Percentiles rank a stretch among this genome's conserved stretches.
phyloP scores from a whole-genome alignment of 129 eudicot species.

The Centaurea solstitialis region DNA sequence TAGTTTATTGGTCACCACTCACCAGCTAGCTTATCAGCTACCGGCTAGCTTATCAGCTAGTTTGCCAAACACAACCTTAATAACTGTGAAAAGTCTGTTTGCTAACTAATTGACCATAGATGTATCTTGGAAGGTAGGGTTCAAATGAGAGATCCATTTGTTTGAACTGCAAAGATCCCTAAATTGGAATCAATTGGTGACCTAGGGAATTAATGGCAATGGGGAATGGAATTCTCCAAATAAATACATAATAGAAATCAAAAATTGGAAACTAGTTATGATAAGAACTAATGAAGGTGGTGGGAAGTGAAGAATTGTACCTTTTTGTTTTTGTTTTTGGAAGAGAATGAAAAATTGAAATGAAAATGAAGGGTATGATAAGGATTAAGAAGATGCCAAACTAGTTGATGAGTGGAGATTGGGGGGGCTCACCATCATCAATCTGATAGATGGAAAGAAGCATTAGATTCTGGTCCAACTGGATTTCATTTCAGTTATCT shows the following conservation, averaged over 20 bases:
- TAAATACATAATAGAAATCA: conserved; percentile 5
- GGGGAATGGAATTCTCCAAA: conserved; percentile 4
- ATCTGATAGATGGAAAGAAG: neutral
- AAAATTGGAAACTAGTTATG: conserved; percentile 11
- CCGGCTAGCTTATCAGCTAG: no score
- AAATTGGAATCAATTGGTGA: neutral
- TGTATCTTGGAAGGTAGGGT: neutral
- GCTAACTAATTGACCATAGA: neutral
- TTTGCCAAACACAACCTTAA: no score
- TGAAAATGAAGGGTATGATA: conserved; percentile 1
- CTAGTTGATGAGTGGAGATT: conserved; percentile 15
- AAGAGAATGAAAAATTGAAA: neutral
- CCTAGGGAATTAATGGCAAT: neutral
- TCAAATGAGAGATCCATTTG: neutral
- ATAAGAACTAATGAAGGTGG: conserved; percentile 27
- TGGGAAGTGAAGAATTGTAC: conserved; percentile 15
- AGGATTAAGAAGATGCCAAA: conserved; percentile 21
- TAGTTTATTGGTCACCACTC: no score
- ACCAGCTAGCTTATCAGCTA: no score
- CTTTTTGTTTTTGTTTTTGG: neutral
- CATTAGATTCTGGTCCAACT: conserved; percentile 13
- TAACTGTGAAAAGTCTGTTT: no score
- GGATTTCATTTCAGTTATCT: conserved; percentile 8
- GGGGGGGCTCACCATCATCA: conserved; percentile 16
- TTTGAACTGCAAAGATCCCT: neutral